phyloP scores from a whole-genome alignment of 2,329 filamentous ascomycete genomes.

The Talaromyces atroroseus region DNA sequence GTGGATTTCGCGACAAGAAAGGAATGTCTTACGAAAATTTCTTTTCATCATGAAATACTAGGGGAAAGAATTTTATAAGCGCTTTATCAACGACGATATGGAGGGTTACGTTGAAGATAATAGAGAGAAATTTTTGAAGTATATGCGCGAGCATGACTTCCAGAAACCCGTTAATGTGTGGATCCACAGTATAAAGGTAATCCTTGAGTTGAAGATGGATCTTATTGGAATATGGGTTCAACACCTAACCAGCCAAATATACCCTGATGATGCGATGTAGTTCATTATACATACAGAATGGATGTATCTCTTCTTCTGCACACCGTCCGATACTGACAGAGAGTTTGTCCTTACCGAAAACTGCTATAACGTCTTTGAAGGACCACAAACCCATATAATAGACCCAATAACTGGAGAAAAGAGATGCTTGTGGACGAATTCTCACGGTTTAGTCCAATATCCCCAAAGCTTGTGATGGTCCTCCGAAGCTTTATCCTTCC shows the following conservation, averaged over 20 bases:
- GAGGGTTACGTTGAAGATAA: conserved; percentile 31
- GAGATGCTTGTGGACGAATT: conserved; percentile 6
- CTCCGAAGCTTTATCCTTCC: conserved; percentile 6
- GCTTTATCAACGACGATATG: conserved; percentile 31
- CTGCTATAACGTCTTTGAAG: conserved; percentile 27
- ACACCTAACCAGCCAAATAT: conserved; percentile 21
- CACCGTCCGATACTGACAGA: conserved; percentile 18
- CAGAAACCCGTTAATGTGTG: conserved; percentile 29
- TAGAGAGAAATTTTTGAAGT: conserved; percentile 20
- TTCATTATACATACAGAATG: conserved; percentile 22
- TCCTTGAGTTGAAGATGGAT: conserved; percentile 29
- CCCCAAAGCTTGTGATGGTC: conserved; percentile 2
- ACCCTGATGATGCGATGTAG: conserved; percentile 26
- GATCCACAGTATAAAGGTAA: conserved; percentile 27
- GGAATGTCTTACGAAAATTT: conserved; percentile 41
- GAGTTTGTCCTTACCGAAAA: conserved; percentile 34
- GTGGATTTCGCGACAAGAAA: conserved; percentile 26
- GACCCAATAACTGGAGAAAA: not conserved
- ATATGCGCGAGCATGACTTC: conserved; percentile 28
- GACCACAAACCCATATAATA: conserved; percentile 13
- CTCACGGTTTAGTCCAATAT: conserved; percentile 4
- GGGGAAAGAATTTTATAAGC: conserved; percentile 27
- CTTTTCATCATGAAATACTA: conserved; percentile 45
- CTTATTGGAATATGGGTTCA: conserved; percentile 21
- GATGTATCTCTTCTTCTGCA: conserved; percentile 28